phyloP scores from a whole-genome alignment of 306 rosid species.

The Comarum palustre region DNA sequence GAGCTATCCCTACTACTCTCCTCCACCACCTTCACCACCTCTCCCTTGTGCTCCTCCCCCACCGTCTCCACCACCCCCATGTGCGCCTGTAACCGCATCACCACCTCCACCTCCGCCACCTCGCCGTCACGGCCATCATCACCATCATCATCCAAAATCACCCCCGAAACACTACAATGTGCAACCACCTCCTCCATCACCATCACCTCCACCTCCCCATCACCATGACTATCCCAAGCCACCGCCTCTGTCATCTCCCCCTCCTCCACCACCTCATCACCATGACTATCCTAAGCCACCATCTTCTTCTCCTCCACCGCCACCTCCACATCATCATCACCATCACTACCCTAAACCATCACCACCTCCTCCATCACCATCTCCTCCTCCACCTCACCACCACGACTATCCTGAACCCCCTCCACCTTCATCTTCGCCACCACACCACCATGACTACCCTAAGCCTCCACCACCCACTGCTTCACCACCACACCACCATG shows the following conservation, averaged over 20 bases:
- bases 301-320: neutral
- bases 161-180: slow-evolving; percentile 18
- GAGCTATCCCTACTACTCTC: slow-evolving; percentile 41
- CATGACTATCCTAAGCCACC: slow-evolving; percentile 21
- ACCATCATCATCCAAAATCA: slow-evolving; percentile 26
- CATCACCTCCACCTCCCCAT: slow-evolving; percentile 21
- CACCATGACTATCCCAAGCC: slow-evolving; percentile 15
- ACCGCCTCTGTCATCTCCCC: neutral
- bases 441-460: slow-evolving; percentile 11
- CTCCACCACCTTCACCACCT: slow-evolving; percentile 36
- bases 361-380: neutral
- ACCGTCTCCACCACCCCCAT: slow-evolving; percentile 15
- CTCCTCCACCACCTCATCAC: slow-evolving; percentile 17
- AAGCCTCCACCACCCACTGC: neutral
- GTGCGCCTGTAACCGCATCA: slow-evolving; percentile 15
- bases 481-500: slow-evolving; percentile 1
- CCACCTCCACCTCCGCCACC: slow-evolving; percentile 28
- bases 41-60: slow-evolving; percentile 19
- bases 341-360: slow-evolving; percentile 20
- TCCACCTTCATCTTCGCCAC: neutral
- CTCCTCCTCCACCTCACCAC: slow-evolving; percentile 2
- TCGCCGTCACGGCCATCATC: slow-evolving; percentile 21
- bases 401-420: neutral
- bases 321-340: slow-evolving; percentile 10
- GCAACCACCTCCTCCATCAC: slow-evolving; percentile 25